These are phyloP conservation scores for Orbilia blumenaviensis DNA, from an alignment of 2,329 filamentous ascomycete species.

Conservation along the genomic window DNA sequence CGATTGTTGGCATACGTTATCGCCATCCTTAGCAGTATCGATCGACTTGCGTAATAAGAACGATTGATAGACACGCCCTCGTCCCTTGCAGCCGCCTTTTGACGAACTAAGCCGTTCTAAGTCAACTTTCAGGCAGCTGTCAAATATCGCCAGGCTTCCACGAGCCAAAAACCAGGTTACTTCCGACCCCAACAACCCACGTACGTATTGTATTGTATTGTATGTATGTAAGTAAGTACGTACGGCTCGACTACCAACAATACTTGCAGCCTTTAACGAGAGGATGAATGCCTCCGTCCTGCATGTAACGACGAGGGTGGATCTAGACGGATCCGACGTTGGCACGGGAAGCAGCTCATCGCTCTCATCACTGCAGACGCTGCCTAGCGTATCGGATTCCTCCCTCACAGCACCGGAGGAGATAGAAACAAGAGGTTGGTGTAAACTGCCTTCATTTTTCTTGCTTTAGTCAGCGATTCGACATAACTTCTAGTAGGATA, in stretches of 20 bases:
- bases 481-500: background rate
- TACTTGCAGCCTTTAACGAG: conserved; percentile 5
- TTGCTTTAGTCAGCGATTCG: background rate
- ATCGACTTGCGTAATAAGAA: conserved; percentile 22
- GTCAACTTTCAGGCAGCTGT: conserved; percentile 46
- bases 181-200: conserved; percentile 31
- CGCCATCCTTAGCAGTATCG: background rate
- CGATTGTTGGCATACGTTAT: background rate
- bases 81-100: conserved; percentile 42
- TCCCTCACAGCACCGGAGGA: conserved; percentile 14
- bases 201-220: no score
- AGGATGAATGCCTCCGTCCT: conserved; percentile 29
- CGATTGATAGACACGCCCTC: conserved; percentile 10
- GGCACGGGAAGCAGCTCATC: conserved; percentile 45
- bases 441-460: background rate
- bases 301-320: conserved; percentile 41
- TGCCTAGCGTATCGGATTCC: conserved; percentile 49
- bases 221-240: no score
- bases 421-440: conserved; percentile 35
- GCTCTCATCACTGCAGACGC: conserved; percentile 23
- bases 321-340: conserved; percentile 43
- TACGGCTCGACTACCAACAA: conserved; percentile 1
- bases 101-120: conserved; percentile 34
- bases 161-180: conserved; percentile 36
- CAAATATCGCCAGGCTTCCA: conserved; percentile 52